Evolutionary conservation across 768 basidiomycete species (phyloP), one percentile per base, ranked within the genome.

Genomic region (Kwoniella europaea): DNA sequence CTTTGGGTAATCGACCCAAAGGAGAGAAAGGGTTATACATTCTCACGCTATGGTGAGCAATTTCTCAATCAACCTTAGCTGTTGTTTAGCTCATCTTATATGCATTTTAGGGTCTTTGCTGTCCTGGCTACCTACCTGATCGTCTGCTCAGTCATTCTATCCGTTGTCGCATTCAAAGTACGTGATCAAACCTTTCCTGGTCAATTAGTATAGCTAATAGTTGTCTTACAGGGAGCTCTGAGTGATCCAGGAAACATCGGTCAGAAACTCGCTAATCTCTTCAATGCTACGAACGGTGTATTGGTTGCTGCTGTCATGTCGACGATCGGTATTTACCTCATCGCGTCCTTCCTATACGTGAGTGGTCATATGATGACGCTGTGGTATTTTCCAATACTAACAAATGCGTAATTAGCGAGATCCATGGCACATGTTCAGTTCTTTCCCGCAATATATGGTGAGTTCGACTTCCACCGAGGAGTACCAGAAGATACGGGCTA

Each of bases 61-160:
- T 73, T 89, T 66, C 7, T 6, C 6, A 7, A 35, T 35, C 35
- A 6, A 35, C 10, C n/a, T 15, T 35, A 22, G 13, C 27, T 56
- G 55, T n/a, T 4, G 7, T 9, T 61, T 29, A 58, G 71, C 56
- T 65, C 41, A 42, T 35, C 5, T 15, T 56, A 18, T 18, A n/a
- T n/a, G n/a, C n/a, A n/a, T n/a, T n/a, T n/a, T n/a, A 90, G 91
- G 88, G 91, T 96, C 1, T 98, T 91, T 76, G 94, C 92, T 29
- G 76, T 96, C 73, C 85, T 97, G 55, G 87, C 93, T 0, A 79
- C 91, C 4, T 98, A 98, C 83, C 87, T 98, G 9, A 85, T 97
- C 68, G 35, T 61, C 57, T 74, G 69, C 56, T 67, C 54, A 9
- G 58, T 50, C 74, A 74, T 75, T 61, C 74, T 82, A 22, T 62